Evolutionary conservation across 371 early-diverging fungal species (phyloP), one percentile per base, ranked within the genome.

Genomic region (Cokeromyces recurvatus): DNA sequence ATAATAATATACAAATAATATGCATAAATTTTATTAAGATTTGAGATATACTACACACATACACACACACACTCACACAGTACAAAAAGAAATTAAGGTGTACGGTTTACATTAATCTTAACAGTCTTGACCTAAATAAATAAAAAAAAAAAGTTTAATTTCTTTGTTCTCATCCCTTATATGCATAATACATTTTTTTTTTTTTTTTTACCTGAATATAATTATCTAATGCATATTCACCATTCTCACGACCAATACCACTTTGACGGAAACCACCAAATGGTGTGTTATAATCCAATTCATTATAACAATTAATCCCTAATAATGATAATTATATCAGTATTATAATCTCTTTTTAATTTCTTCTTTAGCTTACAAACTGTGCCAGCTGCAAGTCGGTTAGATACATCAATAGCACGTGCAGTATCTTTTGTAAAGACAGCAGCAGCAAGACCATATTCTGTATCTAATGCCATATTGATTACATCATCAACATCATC

Each of bases 241-340:
- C 90, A 16, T 82, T 74, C 55, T 90, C 89, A 47, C 86, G 81
- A 43, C 89, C 91, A 59, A 86, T 76, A 37, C 96, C 96, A 39
- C 79, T 79, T 69, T 87, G 77, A 71, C 87, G 90, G 69, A 74
- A 85, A 14, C 95, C 95, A 52, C 95, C 95, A 64, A 91, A 92
- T 51, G 72, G 77, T 45, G 71, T 79, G 51, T 68, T 65, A 44
- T 64, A 61, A 43, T 69, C 64, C 20, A 66, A 47, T 23, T 57
- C 62, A 34, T 66, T 68, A 48, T 61, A 62, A 32, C 64, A 70
- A 48, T 71, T 71, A 25, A 66, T 58, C 72, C 65, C 48, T 47
- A 41, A 23, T 16, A 21, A 27, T 16, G 25, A 27, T 22, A 24
- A 14, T n/a, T n/a, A n/a, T n/a, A 24, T 38, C 17, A 48, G 27